Evolutionary conservation across 2,329 filamentous ascomycete species (phyloP), one percentile per base, ranked within the genome.

Genomic region (Colletotrichum costaricense): DNA sequence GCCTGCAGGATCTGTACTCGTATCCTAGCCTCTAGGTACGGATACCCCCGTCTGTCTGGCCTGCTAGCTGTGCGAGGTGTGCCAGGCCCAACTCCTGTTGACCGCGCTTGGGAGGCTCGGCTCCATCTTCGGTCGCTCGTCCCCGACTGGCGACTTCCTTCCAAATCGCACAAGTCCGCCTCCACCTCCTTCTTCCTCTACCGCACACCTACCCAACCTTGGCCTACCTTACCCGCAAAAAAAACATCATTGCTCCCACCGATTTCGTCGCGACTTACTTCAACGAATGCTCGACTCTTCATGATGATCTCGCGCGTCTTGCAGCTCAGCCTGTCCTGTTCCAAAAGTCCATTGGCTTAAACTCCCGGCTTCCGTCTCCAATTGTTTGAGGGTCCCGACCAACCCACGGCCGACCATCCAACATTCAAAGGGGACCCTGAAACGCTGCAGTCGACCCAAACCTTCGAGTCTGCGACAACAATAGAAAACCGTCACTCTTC

Each of bases 331-430:
- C 57, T 68, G 72, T 74, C 56, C 55, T 60, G 60, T 72, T 56
- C 56, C 67, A 56, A 67, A 72, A 67, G 59, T 68, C 67, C 72
- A 72, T 74, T 68, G 72, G 74, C 72, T 66, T 74, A 72, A 74
- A 74, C 55, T 73, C 63, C 66, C 57, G 63, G 71, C 38, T 59
- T 73, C 22, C 58, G 56, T 67, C 59, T 60, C 57, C 42, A 35
- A 46, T 60, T 74, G 58, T 67, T 70, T 71, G 71, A 70, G 63
- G 73, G 64, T 26, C 71, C 42, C 57, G 65, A 68, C 69, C 65
- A 66, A 69, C 66, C 66, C 71, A 67, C 73, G 67, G 33, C 66
- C 71, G 63, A 55, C 52, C 52, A 33, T 46, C 33, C 26, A 63
- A 22, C 22, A 38, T 57, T 59, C 35, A 73, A 60, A 67, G 69